Conservation (phyloP, 768 basidiomycete species). For the Fomitopsis pulvina region DNA sequence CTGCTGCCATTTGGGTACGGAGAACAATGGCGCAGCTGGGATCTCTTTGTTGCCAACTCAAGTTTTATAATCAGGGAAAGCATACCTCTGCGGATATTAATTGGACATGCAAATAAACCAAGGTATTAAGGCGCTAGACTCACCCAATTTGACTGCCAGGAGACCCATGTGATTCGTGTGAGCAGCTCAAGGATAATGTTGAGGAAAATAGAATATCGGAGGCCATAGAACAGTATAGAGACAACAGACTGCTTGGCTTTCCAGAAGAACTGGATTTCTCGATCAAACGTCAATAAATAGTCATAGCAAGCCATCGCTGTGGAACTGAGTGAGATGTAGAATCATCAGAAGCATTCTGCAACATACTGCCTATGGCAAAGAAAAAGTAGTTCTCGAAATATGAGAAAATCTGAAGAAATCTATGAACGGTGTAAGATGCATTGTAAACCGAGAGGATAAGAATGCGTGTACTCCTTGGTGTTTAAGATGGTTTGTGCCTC, state of each 20-base stretch:
- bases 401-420: too few relatives aligned
- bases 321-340: neutral
- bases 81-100: neutral
- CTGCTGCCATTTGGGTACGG: neutral
- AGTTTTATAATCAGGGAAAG: neutral
- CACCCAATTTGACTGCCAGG: neutral
- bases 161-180: neutral
- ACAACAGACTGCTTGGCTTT: neutral
- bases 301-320: neutral
- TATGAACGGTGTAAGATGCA: too few relatives aligned
- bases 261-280: neutral
- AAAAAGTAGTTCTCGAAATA: too few relatives aligned
- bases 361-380: neutral
- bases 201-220: neutral
- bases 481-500: too few relatives aligned
- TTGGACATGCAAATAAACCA: neutral
- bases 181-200: neutral
- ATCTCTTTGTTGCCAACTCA: neutral
- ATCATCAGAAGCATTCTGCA: neutral
- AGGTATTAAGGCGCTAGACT: neutral
- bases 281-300: neutral
- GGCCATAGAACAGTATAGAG: neutral
- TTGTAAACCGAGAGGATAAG: too few relatives aligned
- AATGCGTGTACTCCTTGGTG: too few relatives aligned
- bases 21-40: neutral